Percentiles rank a stretch among this genome's conserved stretches.
Evolutionary conservation across 257 asterid species (phyloP).

Genomic region (Primulina tabacum): DNA sequence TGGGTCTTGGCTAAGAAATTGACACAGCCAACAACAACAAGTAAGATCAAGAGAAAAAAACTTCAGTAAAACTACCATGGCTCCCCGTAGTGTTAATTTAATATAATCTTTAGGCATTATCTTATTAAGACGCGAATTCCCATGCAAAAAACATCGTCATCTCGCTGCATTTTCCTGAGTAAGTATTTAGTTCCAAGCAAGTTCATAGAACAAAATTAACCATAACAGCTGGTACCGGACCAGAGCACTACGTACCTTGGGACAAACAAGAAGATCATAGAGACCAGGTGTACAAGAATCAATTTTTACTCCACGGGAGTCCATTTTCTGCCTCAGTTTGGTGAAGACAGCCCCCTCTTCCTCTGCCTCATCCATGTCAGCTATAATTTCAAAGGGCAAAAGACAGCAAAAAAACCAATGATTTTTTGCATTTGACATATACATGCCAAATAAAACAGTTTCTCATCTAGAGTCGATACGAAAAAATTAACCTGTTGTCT

Average conservation of each 20-base stretch:
- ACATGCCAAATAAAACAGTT: not conserved
- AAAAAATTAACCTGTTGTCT: constrained; percentile 28
- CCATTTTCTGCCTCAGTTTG: constrained; percentile 38
- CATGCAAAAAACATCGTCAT: not conserved
- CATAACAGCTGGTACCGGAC: not conserved
- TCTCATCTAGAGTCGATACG: not conserved
- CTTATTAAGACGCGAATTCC: not conserved
- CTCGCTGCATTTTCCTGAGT: not conserved
- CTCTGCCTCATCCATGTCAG: constrained; percentile 23
- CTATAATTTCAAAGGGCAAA: constrained; percentile 21
- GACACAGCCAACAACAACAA: too few species aligned
- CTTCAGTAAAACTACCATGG: not conserved
- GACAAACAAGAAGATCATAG: constrained; percentile 55
- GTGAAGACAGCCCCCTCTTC: constrained; percentile 33
- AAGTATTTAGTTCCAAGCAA: constrained; percentile 3
- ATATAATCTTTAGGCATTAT: not conserved
- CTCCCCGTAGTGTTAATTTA: not conserved
- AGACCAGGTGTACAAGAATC: constrained; percentile 55
- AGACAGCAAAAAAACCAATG: not conserved
- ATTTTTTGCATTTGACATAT: not conserved
- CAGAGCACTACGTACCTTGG: constrained; percentile 40
- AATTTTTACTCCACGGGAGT: constrained; percentile 34
- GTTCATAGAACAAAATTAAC: not conserved
- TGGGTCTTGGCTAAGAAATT: not conserved
- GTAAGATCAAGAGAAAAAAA: not conserved